Conservation (phyloP, 2,329 filamentous ascomycete species). For the Anthostomella pinea region DNA sequence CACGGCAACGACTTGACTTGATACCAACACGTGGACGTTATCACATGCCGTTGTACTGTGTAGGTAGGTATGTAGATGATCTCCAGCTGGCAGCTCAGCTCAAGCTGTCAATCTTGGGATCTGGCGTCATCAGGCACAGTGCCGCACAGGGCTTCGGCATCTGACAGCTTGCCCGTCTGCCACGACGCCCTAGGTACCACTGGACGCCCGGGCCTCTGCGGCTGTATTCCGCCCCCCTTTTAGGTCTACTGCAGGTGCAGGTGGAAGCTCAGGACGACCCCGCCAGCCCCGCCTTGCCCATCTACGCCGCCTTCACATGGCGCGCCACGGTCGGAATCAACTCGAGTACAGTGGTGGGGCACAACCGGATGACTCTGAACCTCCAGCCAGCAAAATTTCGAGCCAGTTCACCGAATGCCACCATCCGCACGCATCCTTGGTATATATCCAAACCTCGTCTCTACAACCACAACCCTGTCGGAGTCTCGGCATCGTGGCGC, state of each 20-base stretch:
- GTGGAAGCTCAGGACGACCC: no score
- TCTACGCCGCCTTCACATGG: conserved; percentile 8
- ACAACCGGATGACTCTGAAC: conserved; percentile 28
- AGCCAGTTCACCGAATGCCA: conserved; percentile 1
- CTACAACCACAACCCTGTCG: not conserved
- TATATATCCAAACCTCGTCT: no score
- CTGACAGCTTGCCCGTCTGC: no score
- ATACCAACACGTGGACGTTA: conserved; percentile 13
- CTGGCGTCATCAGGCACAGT: no score
- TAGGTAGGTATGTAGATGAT: not conserved
- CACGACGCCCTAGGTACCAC: no score
- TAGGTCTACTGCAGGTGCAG: no score
- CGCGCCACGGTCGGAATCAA: not conserved
- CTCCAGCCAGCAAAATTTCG: conserved; percentile 5
- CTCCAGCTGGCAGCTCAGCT: not conserved
- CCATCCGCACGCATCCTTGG: not conserved
- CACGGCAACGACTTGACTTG: no score
- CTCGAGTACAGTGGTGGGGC: conserved; percentile 26
- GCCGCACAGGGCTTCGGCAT: no score
- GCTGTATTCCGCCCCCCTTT: no score
- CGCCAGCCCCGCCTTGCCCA: conserved; percentile 1
- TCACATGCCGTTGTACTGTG: conserved; percentile 13
- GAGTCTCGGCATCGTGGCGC: not conserved
- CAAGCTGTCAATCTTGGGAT: not conserved
- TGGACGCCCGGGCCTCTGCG: no score